These are phyloP conservation scores for Penicillium sp. DNA, from an alignment of 2,329 filamentous ascomycete genomes.

Conservation along the genomic window DNA sequence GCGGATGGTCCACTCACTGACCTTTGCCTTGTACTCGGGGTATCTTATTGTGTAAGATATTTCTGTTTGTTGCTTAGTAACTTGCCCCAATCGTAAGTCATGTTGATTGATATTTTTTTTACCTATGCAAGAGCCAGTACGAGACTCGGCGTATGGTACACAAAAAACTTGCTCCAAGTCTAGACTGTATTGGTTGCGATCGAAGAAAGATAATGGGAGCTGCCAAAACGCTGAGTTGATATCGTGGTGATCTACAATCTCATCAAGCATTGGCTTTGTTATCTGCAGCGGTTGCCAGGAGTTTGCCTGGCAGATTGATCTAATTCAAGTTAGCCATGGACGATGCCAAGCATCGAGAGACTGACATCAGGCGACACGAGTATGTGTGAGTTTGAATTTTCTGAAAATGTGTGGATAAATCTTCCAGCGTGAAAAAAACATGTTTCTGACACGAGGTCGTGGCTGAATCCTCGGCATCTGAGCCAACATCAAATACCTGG, in stretches of 20 bases:
- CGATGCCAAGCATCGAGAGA: background rate
- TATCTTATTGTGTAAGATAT: slow-evolving; percentile 32
- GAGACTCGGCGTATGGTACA: slow-evolving; percentile 14
- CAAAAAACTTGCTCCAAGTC: slow-evolving; percentile 27
- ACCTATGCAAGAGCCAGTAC: slow-evolving; percentile 17
- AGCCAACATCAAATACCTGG: slow-evolving; percentile 2
- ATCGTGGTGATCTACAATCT: slow-evolving; percentile 17
- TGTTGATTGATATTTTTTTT: background rate
- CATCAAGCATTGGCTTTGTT: slow-evolving; percentile 21
- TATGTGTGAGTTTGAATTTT: background rate
- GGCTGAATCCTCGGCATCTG: background rate
- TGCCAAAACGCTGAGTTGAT: slow-evolving; percentile 24
- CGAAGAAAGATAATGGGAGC: slow-evolving; percentile 25
- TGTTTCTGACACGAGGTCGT: background rate
- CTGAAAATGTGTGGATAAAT: background rate
- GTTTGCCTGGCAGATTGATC: slow-evolving; percentile 28
- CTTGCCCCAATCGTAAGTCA: background rate
- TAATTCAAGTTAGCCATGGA: slow-evolving; percentile 5
- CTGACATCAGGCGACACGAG: slow-evolving; percentile 16
- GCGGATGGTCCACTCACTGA: slow-evolving; percentile 29
- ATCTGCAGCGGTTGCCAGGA: slow-evolving; percentile 29
- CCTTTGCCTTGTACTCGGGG: slow-evolving; percentile 23
- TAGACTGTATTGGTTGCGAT: slow-evolving; percentile 15
- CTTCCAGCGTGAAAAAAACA: background rate
- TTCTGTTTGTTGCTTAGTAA: slow-evolving; percentile 11